phyloP scores from a whole-genome alignment of 345 rosid genomes.

The Arabidopsis suecica region DNA sequence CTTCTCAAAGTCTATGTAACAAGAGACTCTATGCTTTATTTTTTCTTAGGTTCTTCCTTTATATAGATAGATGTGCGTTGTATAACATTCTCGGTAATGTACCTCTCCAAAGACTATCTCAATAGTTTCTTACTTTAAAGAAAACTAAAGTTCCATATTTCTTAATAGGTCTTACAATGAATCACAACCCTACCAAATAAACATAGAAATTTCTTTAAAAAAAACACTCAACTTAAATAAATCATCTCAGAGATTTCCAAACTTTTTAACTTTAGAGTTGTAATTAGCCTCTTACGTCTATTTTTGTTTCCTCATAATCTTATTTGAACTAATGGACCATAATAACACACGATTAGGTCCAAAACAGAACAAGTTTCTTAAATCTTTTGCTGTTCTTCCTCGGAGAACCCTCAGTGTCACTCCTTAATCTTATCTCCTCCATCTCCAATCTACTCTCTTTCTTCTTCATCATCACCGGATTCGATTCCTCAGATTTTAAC shows the following conservation, averaged over 20 bases:
- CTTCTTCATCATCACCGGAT: background rate
- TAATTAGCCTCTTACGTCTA: constrained; percentile 33
- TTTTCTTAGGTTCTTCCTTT: background rate
- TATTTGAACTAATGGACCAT: constrained; percentile 26
- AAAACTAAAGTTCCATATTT: constrained; percentile 6
- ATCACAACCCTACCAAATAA: constrained; percentile 18
- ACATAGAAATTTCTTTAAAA: background rate
- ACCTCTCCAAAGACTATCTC: constrained; percentile 12
- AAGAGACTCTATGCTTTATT: background rate
- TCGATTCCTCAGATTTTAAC: constrained; percentile 26
- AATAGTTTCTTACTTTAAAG: background rate
- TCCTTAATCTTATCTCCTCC: constrained; percentile 24
- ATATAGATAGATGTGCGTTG: background rate
- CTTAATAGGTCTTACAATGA: constrained; percentile 9
- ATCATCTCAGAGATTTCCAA: constrained; percentile 9
- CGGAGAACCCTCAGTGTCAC: constrained; percentile 35
- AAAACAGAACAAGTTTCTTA: constrained; percentile 43
- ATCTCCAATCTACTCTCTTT: constrained; percentile 32
- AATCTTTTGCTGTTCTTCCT: constrained; percentile 41
- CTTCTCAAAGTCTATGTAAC: background rate
- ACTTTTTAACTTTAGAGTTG: constrained; percentile 4
- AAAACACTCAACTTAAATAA: constrained; percentile 11
- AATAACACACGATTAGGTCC: constrained; percentile 30
- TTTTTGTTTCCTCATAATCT: constrained; percentile 29
- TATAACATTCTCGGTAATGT: constrained; percentile 21